Base-by-base conservation (phyloP, 306 rosid species). In the Alnus glutinosa region DNA sequence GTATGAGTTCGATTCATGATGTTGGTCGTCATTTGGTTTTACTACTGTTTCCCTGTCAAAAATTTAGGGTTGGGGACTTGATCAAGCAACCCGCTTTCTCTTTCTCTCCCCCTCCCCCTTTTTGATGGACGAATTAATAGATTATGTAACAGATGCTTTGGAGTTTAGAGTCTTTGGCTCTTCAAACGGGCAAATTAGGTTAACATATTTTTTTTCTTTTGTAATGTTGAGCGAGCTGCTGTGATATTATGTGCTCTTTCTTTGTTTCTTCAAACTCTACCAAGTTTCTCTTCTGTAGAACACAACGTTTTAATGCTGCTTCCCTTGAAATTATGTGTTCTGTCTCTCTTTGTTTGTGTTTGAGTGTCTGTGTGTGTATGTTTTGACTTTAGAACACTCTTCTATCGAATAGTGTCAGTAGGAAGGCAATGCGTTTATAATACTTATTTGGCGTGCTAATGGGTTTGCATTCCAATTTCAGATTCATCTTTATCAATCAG, bases 381-480 rank as follows among this genome's bases (percentile, higher is more conserved):
- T 58, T 77, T 23, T 62, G 16, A 19, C 71, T 58, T 84, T 55
- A 71, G 75, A 68, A 36, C 55, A 71, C 23, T 10, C 6, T 42
- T 71, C 16, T 49, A 55, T 62, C 7, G 61, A 63, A 52, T 36
- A 47, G 79, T 37, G 75, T 71, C 55, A 71, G 28, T 18, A 32
- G 58, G 58, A 44, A 39, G 37, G 74, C 39, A 77, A 30, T 74
- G 78, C 68, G 76, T 77, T 49, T 30, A 18, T 32, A 36, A 14
- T 52, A 15, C 28, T 3, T 75, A 51, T 75, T n/a, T 80, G 68
- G 49, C 16, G 68, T 66, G 63, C 73, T 70, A 66, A 76, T 76
- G 49, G 18, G 75, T 70, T 73, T 64, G 4, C 47, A 12, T 74
- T 74, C 75, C 59, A 12, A 76, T 83, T 85, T 73, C 88, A 82